Evolutionary conservation across 805 yeast genomes (phyloP).

Genomic region (Scheffersomyces ergatensis): DNA sequence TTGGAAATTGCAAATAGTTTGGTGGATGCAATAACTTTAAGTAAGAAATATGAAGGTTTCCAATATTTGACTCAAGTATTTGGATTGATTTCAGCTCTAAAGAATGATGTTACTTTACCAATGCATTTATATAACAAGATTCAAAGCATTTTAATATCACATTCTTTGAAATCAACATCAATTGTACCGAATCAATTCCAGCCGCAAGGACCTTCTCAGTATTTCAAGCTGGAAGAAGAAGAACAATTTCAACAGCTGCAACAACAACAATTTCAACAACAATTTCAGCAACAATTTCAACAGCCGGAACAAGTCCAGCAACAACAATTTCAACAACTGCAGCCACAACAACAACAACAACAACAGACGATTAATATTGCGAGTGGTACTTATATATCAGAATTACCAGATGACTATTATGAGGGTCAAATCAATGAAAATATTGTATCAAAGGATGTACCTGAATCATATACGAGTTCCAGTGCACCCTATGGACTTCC

Average conservation of each 20-base stretch:
- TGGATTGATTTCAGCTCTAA: slow-evolving; percentile 14
- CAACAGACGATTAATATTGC: background rate
- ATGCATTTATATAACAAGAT: slow-evolving; percentile 15
- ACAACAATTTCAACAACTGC: too few relatives aligned
- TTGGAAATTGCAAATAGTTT: slow-evolving; percentile 30
- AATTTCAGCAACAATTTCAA: too few relatives aligned
- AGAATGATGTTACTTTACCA: slow-evolving; percentile 22
- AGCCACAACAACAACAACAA: too few relatives aligned
- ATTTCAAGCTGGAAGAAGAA: too few relatives aligned
- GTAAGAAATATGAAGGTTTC: slow-evolving; percentile 8
- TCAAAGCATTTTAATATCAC: slow-evolving; percentile 9
- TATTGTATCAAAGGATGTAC: too few relatives aligned
- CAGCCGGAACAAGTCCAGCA: too few relatives aligned
- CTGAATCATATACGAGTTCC: too few relatives aligned
- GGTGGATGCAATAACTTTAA: slow-evolving; percentile 16
- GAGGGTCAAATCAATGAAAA: background rate
- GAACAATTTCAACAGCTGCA: too few relatives aligned
- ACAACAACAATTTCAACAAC: too few relatives aligned
- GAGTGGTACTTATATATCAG: background rate
- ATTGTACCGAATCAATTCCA: background rate
- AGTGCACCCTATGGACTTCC: too few relatives aligned
- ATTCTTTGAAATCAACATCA: background rate
- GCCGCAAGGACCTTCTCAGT: background rate
- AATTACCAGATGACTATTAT: background rate
- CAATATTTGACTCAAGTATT: slow-evolving; percentile 13